Base-by-base conservation (phyloP, 768 basidiomycete genomes). In the Lactarius deliciosus region DNA sequence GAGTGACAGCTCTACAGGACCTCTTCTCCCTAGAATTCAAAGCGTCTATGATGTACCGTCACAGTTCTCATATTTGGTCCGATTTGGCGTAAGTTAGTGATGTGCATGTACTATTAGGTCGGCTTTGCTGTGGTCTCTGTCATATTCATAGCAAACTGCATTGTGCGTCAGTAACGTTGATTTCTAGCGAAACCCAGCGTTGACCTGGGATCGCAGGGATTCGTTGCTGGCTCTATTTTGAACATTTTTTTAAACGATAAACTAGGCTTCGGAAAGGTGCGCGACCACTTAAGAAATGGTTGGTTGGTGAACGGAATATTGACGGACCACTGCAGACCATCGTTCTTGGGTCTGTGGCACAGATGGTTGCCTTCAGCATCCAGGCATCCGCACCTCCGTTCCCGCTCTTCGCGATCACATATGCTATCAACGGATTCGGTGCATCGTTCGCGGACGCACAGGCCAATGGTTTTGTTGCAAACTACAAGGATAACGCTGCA, bases 1-100 rank as follows among this genome's bases (percentile, higher is more conserved):
- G 90, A 91, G 88, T 71, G 91, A 92, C 74, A 87, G 86, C 15
- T 82, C 86, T 0, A 84, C 85, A 16, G 92, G 92, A 1, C 90
- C 92, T 1, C 75, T 94, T 22, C 75, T 94, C 5, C 91, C 90
- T 1, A 81, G 85, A 13, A 86, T 94, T 57, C 90, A 90, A 73
- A 74, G 75, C 8, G 81, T 83, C 73, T 84, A 83, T 72, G 77
- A 78, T 70, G 83, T 83, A 70, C 22, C 18, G 30, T 61, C 50
- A 70, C n/a, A 22, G 22, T 60, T 43, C 62, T 20, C 22, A 43
- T 30, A 25, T 47, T 34, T 38, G 9, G 40, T 2, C 38, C 15
- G 11, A 4, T 4, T 41, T 30, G 2, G 28, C 32, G 8, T 61
- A 50, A 25, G 47, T 25, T 25, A 50, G 11, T 50, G 59, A 53